Evolutionary conservation across 768 basidiomycete genomes (phyloP), one percentile per base, ranked within the genome.

Genomic region (Boletus rufocinnamomeus): DNA sequence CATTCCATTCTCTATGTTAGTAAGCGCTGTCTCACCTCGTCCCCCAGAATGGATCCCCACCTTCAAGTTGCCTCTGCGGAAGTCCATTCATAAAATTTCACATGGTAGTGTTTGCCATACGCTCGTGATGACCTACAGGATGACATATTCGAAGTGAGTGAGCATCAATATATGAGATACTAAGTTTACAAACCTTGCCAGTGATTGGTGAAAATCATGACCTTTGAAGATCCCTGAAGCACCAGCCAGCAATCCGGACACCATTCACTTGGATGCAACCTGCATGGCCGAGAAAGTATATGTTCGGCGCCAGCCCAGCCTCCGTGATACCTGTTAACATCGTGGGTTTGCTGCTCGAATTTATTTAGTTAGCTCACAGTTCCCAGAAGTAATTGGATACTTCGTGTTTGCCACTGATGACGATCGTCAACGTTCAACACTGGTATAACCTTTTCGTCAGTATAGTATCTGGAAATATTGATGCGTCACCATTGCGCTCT

Each of bases 341-440:
- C 23, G 49, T 62, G 37, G 49, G 52, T 49, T 50, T 44, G 38
- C 38, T n/a, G 52, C 50, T 58, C 14, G 34, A 10, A 10, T 11
- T 10, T n/a, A 11, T 37, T 6, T 38, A 38, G 21, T n/a, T 2
- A 30, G 77, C 90, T 74, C 67, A 93, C 92, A 97, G 74, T 72
- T 99, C 97, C 89, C 93, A 95, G 76, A 98, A 80, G 69, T 98
- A 97, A 65, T 95, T 97, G 23, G 92, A 95, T 2, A 93, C 93
- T 74, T 98, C 97, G 71, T 98, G 97, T 69, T 98, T 98, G 10
- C 97, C 97, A 17, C 97, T 97, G 67, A 98, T 97, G 50, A 98
- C 86, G 14, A 99, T 78, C 0, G 97, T 99, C 70, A 96, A n/a
- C n/a, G n/a, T n/a, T n/a, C n/a, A n/a, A 74, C 5, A 96, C 72